Evolutionary conservation across 371 early-diverging fungal species (phyloP), one percentile per base, ranked within the genome.

Genomic region (Neoconidiobolus thromboides): DNA sequence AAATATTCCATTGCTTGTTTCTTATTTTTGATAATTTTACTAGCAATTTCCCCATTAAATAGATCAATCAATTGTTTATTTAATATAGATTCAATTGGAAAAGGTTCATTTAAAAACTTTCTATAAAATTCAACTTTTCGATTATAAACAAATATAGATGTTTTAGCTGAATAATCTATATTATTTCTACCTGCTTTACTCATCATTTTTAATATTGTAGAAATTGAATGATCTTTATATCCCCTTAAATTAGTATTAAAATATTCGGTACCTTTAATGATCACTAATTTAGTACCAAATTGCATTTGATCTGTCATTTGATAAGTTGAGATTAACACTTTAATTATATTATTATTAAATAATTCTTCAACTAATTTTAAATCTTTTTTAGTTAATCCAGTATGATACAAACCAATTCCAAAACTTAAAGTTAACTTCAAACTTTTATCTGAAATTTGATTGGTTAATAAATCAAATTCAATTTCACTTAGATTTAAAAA

Each of bases 281-380:
- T 86, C 0, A 99, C 99, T 64, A 95, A 68, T 69, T 98, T 93
- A 1, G 99, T 99, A 0, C 99, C 99, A 50, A 94, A 81, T 70
- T 99, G 98, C 55, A 99, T 94, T 55, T 93, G 91, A 99, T 99
- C 98, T 0, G 99, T 99, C n/a, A 99, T 73, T 1, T 99, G 98
- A 59, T 89, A 85, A 2, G 99, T 99, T 1, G 94, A 92, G 48
- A 99, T 83, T 62, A 99, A 69, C 42, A 98, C 79, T 65, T 93
- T 92, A 63, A 99, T 93, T 73, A 92, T 89, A 67, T 84, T 77
- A 60, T 85, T 82, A 54, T 83, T 75, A 70, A 96, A 99, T 36
- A 94, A 79, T 57, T 90, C 86, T 71, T 99, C 99, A n/a, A 91
- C 91, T 2, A 90, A 66, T 61, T 76, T 77, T 47, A 98, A 79